Evolutionary conservation across 768 basidiomycete genomes (phyloP).

Genomic region (Dentipellis fragilis): DNA sequence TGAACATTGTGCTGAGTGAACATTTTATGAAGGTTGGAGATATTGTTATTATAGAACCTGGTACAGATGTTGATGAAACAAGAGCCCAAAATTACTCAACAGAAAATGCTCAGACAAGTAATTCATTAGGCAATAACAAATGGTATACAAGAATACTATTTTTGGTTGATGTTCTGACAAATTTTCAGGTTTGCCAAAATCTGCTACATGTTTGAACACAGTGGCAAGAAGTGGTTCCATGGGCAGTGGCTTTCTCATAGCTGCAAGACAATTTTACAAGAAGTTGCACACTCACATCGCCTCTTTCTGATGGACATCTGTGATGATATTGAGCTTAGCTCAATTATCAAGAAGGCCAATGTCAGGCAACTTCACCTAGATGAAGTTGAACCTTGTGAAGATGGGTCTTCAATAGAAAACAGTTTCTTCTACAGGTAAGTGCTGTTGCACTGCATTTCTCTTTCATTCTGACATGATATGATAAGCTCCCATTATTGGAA

Average conservation of each 20-base stretch:
- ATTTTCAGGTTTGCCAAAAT: constrained; percentile 59
- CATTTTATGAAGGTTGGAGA: constrained; percentile 43
- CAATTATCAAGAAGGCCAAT: constrained; percentile 51
- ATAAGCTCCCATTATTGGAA: constrained; percentile 40
- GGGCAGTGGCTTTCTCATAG: constrained; percentile 66
- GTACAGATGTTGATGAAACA: constrained; percentile 33
- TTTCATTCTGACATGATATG: background rate
- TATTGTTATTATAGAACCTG: constrained; percentile 52
- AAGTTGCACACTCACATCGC: constrained; percentile 52
- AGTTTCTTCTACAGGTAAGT: constrained; percentile 52
- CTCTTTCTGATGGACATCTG: constrained; percentile 50
- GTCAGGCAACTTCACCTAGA: constrained; percentile 30
- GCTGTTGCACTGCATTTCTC: background rate
- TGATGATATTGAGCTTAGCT: constrained; percentile 40
- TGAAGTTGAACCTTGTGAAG: constrained; percentile 39
- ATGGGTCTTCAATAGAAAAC: constrained; percentile 26
- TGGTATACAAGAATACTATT: constrained; percentile 34
- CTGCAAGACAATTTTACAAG: constrained; percentile 54
- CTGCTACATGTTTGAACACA: constrained; percentile 46
- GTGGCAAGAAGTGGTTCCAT: constrained; percentile 45
- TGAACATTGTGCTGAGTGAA: background rate
- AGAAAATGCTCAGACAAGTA: constrained; percentile 36
- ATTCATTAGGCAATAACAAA: constrained; percentile 41
- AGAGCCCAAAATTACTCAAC: constrained; percentile 31
- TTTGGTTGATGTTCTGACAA: background rate